These are phyloP conservation scores for Coemansia sp. DNA, from an alignment of 192 early-diverging fungal species.

Conservation along the genomic window DNA sequence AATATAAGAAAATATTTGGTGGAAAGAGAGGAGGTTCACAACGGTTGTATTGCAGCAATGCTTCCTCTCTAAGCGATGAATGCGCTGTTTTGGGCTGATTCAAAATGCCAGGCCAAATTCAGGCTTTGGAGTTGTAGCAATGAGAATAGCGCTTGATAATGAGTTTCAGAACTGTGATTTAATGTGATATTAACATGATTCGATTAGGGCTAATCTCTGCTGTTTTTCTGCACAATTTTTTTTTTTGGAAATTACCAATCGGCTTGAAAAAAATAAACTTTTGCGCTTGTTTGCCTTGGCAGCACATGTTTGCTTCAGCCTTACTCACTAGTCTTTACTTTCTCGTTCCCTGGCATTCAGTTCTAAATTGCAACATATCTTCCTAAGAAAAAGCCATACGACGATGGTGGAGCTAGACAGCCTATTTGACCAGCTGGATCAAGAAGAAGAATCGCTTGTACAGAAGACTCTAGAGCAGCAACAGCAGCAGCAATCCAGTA, in stretches of 20 bases:
- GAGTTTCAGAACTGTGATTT: no score
- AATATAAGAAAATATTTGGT: conserved; percentile 35
- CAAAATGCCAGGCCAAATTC: no score
- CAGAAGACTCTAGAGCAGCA: conserved; percentile 12
- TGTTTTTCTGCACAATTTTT: neutral
- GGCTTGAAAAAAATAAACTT: neutral
- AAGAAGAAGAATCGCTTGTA: conserved; percentile 34
- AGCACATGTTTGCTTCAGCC: neutral
- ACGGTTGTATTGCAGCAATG: neutral
- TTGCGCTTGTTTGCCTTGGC: neutral
- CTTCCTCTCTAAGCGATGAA: no score
- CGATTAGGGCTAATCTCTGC: no score
- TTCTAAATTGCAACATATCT: conserved; percentile 57
- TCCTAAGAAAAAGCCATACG: conserved; percentile 50
- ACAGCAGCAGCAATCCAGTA: neutral
- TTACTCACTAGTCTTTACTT: neutral
- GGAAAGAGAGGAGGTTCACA: conserved; percentile 24
- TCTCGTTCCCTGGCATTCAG: neutral
- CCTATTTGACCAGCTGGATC: conserved; percentile 84
- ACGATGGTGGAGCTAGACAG: conserved; percentile 67
- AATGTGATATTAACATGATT: no score
- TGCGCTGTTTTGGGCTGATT: no score
- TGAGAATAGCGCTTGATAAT: no score
- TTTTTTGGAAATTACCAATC: neutral
- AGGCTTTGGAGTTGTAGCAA: no score